These are phyloP conservation scores for Leccinum pseudoinsigne DNA, from an alignment of 1,284 basidiomycete genomes.

Conservation along the genomic window DNA sequence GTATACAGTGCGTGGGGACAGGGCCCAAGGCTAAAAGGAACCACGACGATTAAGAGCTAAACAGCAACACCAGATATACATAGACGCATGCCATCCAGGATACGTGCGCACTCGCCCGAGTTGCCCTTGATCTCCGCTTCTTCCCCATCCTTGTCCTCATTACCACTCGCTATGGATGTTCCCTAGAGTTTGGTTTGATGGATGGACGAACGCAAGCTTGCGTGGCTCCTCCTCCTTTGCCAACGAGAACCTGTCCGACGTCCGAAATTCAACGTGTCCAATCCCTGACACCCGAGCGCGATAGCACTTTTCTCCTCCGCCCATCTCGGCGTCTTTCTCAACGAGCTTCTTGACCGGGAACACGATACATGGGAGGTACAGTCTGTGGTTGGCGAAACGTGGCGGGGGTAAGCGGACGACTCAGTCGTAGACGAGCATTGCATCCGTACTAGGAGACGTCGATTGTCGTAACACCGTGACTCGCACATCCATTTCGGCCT, in stretches of 20 bases:
- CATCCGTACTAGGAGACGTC: neutral
- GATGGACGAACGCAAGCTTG: neutral
- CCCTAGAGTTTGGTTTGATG: neutral
- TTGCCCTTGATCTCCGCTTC: no score
- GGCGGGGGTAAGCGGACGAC: neutral
- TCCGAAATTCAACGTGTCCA: neutral
- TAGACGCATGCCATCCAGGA: conserved; percentile 54
- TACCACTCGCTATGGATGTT: no score
- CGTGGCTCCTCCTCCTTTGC: neutral
- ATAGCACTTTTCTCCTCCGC: neutral
- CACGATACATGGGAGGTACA: neutral
- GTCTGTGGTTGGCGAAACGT: neutral
- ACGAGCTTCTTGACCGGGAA: neutral
- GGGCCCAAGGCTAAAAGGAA: conserved; percentile 59
- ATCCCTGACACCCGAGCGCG: neutral
- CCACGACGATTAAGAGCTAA: conserved; percentile 8
- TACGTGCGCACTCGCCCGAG: no score
- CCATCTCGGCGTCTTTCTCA: no score
- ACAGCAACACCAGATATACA: neutral
- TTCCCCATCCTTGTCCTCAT: no score
- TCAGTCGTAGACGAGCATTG: neutral
- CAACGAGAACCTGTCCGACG: neutral
- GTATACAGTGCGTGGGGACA: conserved; percentile 80
- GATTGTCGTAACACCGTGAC: neutral
- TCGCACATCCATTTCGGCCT: neutral